phyloP scores from a whole-genome alignment of 306 rosid genomes.

The Glycine latifolia region DNA sequence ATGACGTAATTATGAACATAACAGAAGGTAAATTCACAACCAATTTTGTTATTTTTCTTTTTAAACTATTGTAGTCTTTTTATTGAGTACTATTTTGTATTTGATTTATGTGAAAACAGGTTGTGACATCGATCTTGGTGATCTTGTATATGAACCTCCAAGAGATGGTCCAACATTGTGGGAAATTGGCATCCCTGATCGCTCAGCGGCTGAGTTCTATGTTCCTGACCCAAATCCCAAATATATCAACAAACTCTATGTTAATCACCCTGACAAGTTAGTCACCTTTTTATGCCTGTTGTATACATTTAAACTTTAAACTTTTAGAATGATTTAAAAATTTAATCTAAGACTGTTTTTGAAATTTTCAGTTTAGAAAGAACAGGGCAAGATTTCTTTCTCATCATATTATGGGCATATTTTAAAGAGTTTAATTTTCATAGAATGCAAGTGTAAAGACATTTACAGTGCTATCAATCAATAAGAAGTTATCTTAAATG shows the following conservation, averaged over 20 bases:
- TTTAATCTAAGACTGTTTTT: background rate
- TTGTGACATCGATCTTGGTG: constrained; percentile 64
- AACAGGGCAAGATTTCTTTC: constrained; percentile 4
- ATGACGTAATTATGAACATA: constrained; percentile 57
- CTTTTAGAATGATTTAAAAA: constrained; percentile 18
- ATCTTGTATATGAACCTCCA: constrained; percentile 71
- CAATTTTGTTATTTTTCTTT: background rate
- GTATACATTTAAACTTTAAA: background rate
- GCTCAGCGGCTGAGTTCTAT: constrained; percentile 82
- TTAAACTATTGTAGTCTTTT: background rate
- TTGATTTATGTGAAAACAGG: constrained; percentile 54
- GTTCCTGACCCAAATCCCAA: constrained; percentile 84
- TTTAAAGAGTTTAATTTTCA: too few species aligned
- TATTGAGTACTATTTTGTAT: background rate
- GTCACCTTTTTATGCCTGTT: background rate
- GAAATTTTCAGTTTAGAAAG: background rate
- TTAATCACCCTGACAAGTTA: constrained; percentile 86
- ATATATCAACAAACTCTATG: constrained; percentile 75
- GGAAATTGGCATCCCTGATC: constrained; percentile 96
- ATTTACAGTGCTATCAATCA: background rate
- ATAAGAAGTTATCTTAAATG: too few species aligned
- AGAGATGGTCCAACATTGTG: constrained; percentile 89
- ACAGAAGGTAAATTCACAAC: constrained; percentile 58
- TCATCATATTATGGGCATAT: background rate
- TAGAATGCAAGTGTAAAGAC: background rate